Percentiles rank a stretch among this genome's conserved stretches.
Evolutionary conservation across 2,329 filamentous ascomycete genomes (phyloP).

Genomic region (Beauveria pseudobassiana): DNA sequence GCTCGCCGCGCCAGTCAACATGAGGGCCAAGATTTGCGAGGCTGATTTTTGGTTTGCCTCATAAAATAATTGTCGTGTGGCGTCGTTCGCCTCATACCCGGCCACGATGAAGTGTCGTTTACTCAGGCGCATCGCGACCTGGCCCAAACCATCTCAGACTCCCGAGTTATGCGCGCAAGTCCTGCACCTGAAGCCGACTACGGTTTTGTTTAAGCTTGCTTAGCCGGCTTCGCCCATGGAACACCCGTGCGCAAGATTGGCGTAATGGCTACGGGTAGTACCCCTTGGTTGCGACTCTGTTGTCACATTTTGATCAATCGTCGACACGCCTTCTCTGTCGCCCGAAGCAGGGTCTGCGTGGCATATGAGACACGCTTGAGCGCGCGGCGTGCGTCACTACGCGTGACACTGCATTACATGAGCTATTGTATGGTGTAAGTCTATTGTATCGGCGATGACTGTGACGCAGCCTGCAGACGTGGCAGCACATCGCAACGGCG

Average conservation of each 20-base stretch:
- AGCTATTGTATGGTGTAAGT: background rate
- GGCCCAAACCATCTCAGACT: background rate
- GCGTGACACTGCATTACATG: background rate
- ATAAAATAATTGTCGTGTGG: background rate
- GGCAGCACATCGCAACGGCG: background rate
- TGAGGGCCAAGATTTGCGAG: background rate
- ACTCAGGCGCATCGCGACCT: background rate
- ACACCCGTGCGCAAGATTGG: background rate
- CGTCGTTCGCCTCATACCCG: background rate
- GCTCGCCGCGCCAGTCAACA: background rate
- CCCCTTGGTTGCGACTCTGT: background rate
- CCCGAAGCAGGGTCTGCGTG: background rate
- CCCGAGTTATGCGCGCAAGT: background rate
- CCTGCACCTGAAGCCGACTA: background rate
- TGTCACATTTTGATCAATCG: background rate
- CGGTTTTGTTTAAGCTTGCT: slow-evolving; percentile 8
- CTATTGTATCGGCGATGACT: background rate
- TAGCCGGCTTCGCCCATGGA: background rate
- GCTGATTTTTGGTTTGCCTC: background rate
- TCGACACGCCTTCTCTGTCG: background rate
- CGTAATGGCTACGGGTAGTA: background rate
- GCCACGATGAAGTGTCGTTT: background rate
- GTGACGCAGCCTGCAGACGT: background rate
- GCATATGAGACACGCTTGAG: slow-evolving; percentile 4
- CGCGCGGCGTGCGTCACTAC: slow-evolving; percentile 4